Evolutionary conservation across 495 filamentous ascomycete species (phyloP), one percentile per base, ranked within the genome.

Genomic region (Pyrenula massariospora): DNA sequence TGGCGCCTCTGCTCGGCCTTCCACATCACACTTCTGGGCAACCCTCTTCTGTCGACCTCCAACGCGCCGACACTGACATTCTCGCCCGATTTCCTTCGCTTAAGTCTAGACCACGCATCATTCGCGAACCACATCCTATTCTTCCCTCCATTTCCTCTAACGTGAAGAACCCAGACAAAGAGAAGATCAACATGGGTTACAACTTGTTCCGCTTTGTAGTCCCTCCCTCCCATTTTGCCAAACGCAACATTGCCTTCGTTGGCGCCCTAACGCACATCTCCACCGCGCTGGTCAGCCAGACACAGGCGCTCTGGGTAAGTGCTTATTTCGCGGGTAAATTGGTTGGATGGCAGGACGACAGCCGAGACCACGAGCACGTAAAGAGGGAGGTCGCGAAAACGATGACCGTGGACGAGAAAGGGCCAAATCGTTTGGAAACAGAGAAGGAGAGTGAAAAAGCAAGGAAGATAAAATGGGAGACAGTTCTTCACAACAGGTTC

Each of bases 301-400:
- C 78, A 2, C 86, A 90, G 58, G 84, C 81, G 1, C 69, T 91
- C 10, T 93, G 87, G 88, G 78, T 87, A 25, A 69, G 76, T 19
- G 86, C 86, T 0, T 90, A 80, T 59, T 68, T 87, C n/a, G 60
- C 68, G 49, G 73, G 74, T 24, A 61, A 76, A 51, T 59, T 79
- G 2, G 8, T 15, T 15, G 31, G 31, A 42, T 42, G 31, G 31
- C 31, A 42, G 31, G 31, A 8, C 8, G 31, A 8, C 8, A 15
- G 31, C 31, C 15, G 8, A 15, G 8, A 42, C 15, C 11, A 48
- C 1, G 48, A 53, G 1, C 24, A 53, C 1, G 24, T 12, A 10
- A 12, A 19, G 12, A 42, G 15, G 31, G 31, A 42, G 31, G n/a
- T n/a, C n/a, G 31, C 5, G 31, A 5, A 42, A 42, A 15, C 31